These are phyloP conservation scores for Fusarium chlamydosporum DNA, from an alignment of 2,329 filamentous ascomycete genomes.

Conservation along the genomic window DNA sequence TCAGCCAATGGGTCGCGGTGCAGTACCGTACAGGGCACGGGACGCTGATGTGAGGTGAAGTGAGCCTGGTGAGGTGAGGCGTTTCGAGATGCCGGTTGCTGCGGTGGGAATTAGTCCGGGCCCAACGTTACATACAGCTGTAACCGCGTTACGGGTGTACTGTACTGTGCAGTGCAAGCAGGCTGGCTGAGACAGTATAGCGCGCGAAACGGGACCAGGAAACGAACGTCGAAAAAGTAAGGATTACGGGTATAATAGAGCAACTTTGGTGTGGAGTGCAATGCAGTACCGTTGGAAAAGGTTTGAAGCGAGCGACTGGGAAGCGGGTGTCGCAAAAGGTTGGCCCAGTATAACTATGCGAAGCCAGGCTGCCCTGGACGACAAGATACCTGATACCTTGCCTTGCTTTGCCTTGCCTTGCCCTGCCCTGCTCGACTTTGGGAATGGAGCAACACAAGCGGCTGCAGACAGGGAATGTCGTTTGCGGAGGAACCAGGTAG, in stretches of 20 bases:
- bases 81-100: slow-evolving; percentile 55
- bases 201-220: slow-evolving; percentile 11
- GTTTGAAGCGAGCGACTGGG: slow-evolving; percentile 41
- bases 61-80: slow-evolving; percentile 33
- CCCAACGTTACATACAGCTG: slow-evolving; percentile 50
- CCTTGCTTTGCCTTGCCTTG: background rate
- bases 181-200: slow-evolving; percentile 32
- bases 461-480: slow-evolving; percentile 31
- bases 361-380: slow-evolving; percentile 35
- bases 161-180: slow-evolving; percentile 18
- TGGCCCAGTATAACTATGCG: slow-evolving; percentile 10
- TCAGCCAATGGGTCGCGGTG: slow-evolving; percentile 48
- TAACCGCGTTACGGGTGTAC: slow-evolving; percentile 31
- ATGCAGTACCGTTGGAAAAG: slow-evolving; percentile 36
- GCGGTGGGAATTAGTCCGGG: slow-evolving; percentile 45
- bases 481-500: slow-evolving; percentile 38
- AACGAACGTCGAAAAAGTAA: slow-evolving; percentile 22
- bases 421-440: slow-evolving; percentile 13
- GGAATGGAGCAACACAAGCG: slow-evolving; percentile 21
- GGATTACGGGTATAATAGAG: slow-evolving; percentile 29
- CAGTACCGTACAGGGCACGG: slow-evolving; percentile 28
- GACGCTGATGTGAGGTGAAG: slow-evolving; percentile 42
- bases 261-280: slow-evolving; percentile 25
- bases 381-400: slow-evolving; percentile 23
- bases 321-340: slow-evolving; percentile 32